A percentile compares a stretch with the other conserved stretches of the same genome.
Evolutionary conservation across 805 yeast genomes (phyloP).

Genomic region (Metschnikowia baotianmanensis): DNA sequence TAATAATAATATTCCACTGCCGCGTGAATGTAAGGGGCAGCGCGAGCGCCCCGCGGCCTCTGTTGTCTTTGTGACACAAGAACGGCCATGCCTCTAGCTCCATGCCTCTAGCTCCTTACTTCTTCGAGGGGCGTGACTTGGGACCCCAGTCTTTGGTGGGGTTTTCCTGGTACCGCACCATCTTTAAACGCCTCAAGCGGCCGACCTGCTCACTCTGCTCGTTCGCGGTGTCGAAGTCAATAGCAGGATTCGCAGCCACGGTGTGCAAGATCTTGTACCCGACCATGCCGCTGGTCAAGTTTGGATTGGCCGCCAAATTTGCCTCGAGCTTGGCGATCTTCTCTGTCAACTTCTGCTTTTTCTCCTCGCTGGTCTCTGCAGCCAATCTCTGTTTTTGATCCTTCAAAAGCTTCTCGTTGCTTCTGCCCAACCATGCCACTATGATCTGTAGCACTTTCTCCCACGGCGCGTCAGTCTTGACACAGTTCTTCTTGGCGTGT

Average conservation of each 20-base stretch:
- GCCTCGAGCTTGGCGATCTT: constrained; percentile 24
- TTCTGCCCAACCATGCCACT: constrained; percentile 51
- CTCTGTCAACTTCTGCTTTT: constrained; percentile 12
- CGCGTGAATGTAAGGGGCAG: too few species aligned
- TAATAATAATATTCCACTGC: not conserved
- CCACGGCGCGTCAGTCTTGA: constrained; percentile 92
- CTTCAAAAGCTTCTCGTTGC: constrained; percentile 28
- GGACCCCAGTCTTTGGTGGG: constrained; percentile 99
- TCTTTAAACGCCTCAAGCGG: constrained; percentile 66
- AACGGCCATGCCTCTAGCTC: not conserved
- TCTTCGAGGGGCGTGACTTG: constrained; percentile 62
- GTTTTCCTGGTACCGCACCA: constrained; percentile 86
- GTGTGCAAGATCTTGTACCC: constrained; percentile 57
- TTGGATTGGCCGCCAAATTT: constrained; percentile 38
- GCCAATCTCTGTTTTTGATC: constrained; percentile 18
- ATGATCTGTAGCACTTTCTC: constrained; percentile 70
- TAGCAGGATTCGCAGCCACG: constrained; percentile 33
- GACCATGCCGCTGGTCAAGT: constrained; percentile 39
- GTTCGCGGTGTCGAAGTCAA: constrained; percentile 61
- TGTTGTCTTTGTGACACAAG: too few species aligned
- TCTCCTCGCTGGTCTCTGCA: constrained; percentile 14
- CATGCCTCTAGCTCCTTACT: constrained; percentile 1
- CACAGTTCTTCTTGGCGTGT: constrained; percentile 81
- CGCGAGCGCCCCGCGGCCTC: not conserved
- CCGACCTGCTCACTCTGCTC: constrained; percentile 56